These are phyloP conservation scores for Nepenthes alata DNA, from an alignment of 179 eudicot genomes.

Conservation along the genomic window DNA sequence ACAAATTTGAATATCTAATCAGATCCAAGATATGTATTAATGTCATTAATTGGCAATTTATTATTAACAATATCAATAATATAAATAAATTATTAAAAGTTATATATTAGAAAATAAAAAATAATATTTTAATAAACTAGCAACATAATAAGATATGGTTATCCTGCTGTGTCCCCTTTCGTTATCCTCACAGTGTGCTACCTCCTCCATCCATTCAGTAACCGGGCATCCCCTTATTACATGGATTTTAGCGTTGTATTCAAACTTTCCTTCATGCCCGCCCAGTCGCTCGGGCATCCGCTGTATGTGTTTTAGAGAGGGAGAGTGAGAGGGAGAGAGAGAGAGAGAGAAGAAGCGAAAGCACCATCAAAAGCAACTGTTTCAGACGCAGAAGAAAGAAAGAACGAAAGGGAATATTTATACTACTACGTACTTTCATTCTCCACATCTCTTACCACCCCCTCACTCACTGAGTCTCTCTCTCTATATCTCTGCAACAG, in stretches of 20 bases:
- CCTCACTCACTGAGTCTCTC: neutral
- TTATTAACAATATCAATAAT: too few species aligned
- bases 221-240: conserved; percentile 5
- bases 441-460: neutral
- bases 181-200: too few species aligned
- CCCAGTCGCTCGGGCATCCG: conserved; percentile 22
- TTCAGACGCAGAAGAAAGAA: neutral
- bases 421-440: neutral
- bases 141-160: too few species aligned
- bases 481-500: neutral
- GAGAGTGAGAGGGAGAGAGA: neutral
- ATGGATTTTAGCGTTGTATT: conserved; percentile 46
- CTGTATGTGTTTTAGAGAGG: conserved; percentile 4
- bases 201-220: too few species aligned
- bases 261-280: conserved; percentile 31
- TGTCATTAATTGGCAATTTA: too few species aligned
- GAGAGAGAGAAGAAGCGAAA: neutral
- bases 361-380: too few species aligned
- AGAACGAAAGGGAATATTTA: neutral
- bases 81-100: too few species aligned
- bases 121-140: too few species aligned
- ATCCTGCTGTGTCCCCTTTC: too few species aligned
- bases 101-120: too few species aligned
- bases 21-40: too few species aligned
- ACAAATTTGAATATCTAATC: too few species aligned